Base-by-base conservation (phyloP, 352 stramenopile species). In the Phytophthora nicotianae region DNA sequence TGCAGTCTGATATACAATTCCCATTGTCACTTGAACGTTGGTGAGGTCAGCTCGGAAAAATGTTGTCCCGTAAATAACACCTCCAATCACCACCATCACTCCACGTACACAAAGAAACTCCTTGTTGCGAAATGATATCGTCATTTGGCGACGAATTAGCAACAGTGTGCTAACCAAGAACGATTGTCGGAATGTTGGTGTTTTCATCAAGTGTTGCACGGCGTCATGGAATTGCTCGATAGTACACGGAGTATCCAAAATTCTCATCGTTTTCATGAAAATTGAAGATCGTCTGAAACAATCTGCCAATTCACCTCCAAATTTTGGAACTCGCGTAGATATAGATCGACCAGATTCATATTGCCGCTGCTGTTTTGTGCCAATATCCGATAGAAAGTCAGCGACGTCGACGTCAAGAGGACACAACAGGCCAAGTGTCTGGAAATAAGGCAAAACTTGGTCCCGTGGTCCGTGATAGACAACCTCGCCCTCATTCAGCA, bases 401-500 rank as follows among this genome's bases (percentile, higher is more conserved):
- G 65, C 65, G 4, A 69, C 42, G 37, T 77, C 65, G 26, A 52
- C 57, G 20, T 67, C 24, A 5, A 35, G 7, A 1, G 68, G 72
- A 32, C 68, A 73, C 3, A 29, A 2, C 33, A 78, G 69, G 8
- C 71, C 68, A 20, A 79, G 26, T 2, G 26, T 54, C 32, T 75
- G 37, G 27, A 79, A 79, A 53, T 79, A 75, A 0, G 33, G 26
- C 26, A 75, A 16, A 0, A 58, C 37, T 16, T 70, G 19, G 1
- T 59, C 26, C 5, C 62, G 38, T 14, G 66, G 62, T 27, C 66
- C 70, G 27, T 52, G 43, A 61, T 92, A 98, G 20, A 97, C 75
- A 19, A 98, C 71, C 23, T 77, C 53, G 33, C 91, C 90, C 27
- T 91, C 66, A 68, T 88, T 84, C 13, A 98, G 72, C 23, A 65